These are phyloP conservation scores for Agapanthus africanus DNA, from an alignment of 106 monocot species.

Conservation along the genomic window DNA sequence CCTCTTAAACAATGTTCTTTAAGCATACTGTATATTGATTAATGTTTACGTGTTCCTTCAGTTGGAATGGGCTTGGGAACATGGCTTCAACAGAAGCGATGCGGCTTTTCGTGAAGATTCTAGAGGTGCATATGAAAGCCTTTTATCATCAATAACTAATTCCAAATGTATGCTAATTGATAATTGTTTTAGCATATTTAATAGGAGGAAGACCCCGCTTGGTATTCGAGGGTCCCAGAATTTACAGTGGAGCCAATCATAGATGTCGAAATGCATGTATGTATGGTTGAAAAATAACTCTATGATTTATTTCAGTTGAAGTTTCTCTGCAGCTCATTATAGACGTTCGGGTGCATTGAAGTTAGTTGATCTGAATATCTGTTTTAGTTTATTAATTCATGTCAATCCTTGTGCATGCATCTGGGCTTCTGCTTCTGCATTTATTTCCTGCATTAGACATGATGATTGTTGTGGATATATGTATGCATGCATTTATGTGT, in stretches of 20 bases:
- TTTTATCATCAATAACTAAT: neutral
- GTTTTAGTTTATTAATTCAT: neutral
- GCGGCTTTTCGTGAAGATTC: conserved; percentile 97
- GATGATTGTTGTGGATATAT: neutral
- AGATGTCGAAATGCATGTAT: conserved; percentile 66
- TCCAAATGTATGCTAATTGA: conserved; percentile 7
- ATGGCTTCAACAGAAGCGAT: conserved; percentile 97
- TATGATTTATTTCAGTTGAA: conserved; percentile 1
- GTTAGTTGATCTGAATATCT: neutral
- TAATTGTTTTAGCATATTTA: conserved; percentile 19
- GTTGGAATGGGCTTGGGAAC: conserved; percentile 96
- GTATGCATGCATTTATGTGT: too few relatives aligned
- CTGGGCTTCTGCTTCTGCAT: neutral
- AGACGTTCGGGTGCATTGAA: neutral
- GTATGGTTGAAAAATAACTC: conserved; percentile 5
- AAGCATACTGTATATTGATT: neutral
- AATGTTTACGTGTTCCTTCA: conserved; percentile 20
- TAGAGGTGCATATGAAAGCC: conserved; percentile 52
- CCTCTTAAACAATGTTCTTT: too few relatives aligned
- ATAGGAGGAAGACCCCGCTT: conserved; percentile 96
- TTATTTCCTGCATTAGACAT: neutral
- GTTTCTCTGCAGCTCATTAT: neutral
- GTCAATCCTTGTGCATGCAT: neutral
- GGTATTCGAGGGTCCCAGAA: conserved; percentile 82
- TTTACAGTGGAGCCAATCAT: conserved; percentile 34